These are phyloP conservation scores for Trebouxia sp. DNA, from an alignment of 139 green algal genomes.

Conservation along the genomic window DNA sequence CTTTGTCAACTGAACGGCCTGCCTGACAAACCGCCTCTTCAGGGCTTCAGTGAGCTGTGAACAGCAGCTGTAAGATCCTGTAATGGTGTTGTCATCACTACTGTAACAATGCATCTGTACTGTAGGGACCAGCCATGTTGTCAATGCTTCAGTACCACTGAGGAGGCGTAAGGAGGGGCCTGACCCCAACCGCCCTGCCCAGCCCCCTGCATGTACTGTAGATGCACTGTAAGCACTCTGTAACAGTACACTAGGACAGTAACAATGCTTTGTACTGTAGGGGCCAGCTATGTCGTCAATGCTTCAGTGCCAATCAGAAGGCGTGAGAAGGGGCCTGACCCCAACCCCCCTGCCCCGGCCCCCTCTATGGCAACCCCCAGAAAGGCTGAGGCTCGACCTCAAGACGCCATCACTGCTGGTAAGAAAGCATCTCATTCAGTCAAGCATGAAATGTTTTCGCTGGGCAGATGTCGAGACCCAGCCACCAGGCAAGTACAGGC, in stretches of 20 bases:
- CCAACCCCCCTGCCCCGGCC: constrained; percentile 5
- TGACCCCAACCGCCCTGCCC: background rate
- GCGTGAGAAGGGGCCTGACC: background rate
- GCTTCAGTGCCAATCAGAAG: background rate
- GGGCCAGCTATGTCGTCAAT: background rate
- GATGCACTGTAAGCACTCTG: too few species aligned
- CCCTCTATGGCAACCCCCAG: constrained; percentile 3
- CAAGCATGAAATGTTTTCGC: too few species aligned
- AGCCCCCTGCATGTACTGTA: too few species aligned
- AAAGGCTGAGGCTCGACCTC: too few species aligned
- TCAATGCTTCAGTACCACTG: background rate
- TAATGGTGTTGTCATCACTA: too few species aligned
- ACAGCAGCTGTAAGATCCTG: too few species aligned
- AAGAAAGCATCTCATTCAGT: too few species aligned
- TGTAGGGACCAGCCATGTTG: background rate
- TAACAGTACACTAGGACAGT: too few species aligned
- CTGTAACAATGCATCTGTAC: too few species aligned
- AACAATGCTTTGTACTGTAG: too few species aligned
- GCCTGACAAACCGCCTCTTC: constrained; percentile 53
- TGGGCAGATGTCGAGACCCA: background rate
- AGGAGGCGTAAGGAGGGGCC: background rate
- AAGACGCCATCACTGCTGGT: too few species aligned
- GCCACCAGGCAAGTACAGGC: background rate
- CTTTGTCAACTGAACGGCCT: constrained; percentile 39
- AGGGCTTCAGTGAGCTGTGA: background rate